A percentile compares a stretch with the other conserved stretches of the same genome.
Evolutionary conservation across 352 stramenopile genomes (phyloP).

Genomic region (Phytophthora rubi): DNA sequence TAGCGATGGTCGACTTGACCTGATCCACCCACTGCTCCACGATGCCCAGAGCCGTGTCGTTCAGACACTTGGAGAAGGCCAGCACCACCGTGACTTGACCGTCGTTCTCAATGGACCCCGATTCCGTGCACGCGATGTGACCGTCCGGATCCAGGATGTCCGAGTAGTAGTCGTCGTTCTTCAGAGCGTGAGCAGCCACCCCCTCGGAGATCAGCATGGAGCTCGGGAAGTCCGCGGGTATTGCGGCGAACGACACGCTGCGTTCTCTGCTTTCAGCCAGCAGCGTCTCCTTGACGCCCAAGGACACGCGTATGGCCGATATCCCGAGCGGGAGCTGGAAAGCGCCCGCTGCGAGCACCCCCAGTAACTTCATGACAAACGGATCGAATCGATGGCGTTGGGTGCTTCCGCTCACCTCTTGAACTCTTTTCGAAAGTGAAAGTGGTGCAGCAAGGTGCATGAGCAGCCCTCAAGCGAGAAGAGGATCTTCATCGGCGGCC

Average conservation of each 20-base stretch:
- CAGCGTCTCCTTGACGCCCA: constrained; percentile 31
- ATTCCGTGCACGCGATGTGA: constrained; percentile 28
- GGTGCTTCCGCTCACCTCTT: neutral
- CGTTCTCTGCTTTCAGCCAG: constrained; percentile 22
- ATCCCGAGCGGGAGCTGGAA: constrained; percentile 22
- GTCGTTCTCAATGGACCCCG: constrained; percentile 10
- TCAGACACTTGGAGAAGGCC: constrained; percentile 73
- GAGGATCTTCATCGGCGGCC: too few relatives aligned
- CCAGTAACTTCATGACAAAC: constrained; percentile 30
- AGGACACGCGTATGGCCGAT: constrained; percentile 14
- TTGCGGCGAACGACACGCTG: constrained; percentile 28
- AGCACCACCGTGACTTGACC: constrained; percentile 48
- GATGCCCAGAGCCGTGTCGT: constrained; percentile 39
- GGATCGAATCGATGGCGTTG: neutral
- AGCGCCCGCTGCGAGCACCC: constrained; percentile 17
- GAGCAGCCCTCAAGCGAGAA: too few relatives aligned
- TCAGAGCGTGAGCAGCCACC: constrained; percentile 4
- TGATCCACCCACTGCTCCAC: constrained; percentile 61
- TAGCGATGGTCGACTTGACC: constrained; percentile 22
- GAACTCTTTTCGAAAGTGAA: neutral
- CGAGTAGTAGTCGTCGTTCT: constrained; percentile 10
- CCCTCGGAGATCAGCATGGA: constrained; percentile 27
- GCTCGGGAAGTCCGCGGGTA: constrained; percentile 28
- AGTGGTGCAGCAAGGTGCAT: neutral
- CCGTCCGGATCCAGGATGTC: constrained; percentile 1